phyloP scores from a whole-genome alignment of 306 rosid genomes.

The Leucaena leucocephala region DNA sequence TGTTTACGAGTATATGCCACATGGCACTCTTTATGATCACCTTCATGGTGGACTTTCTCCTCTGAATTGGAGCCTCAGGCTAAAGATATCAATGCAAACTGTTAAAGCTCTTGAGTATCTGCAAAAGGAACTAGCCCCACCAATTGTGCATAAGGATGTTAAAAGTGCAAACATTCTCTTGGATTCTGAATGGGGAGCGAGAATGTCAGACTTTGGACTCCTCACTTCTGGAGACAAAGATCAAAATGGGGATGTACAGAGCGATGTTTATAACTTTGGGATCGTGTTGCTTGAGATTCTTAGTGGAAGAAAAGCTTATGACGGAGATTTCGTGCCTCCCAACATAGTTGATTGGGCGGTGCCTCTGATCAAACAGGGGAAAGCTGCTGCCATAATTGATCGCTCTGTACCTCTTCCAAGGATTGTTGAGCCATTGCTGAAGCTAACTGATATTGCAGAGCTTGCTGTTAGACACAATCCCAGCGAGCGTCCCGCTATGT shows the following conservation, averaged over 20 bases:
- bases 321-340: constrained; percentile 66
- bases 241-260: constrained; percentile 47
- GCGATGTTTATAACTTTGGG: constrained; percentile 77
- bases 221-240: constrained; percentile 62
- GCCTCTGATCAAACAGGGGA: constrained; percentile 77
- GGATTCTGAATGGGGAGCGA: constrained; percentile 82
- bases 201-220: constrained; percentile 82
- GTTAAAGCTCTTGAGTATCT: constrained; percentile 88
- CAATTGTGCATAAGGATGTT: constrained; percentile 71
- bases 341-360: constrained; percentile 82
- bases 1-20: constrained; percentile 90
- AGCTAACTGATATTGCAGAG: constrained; percentile 80
- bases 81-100: constrained; percentile 75
- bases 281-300: constrained; percentile 76
- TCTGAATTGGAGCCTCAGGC: constrained; percentile 71
- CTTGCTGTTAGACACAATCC: constrained; percentile 61
- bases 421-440: constrained; percentile 87
- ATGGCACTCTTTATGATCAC: constrained; percentile 86
- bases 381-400: constrained; percentile 74
- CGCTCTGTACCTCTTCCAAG: constrained; percentile 63
- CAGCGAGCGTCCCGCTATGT: constrained; percentile 65
- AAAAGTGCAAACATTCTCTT: constrained; percentile 83
- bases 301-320: constrained; percentile 86
- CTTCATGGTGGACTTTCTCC: constrained; percentile 94
- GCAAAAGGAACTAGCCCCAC: constrained; percentile 74